Percentiles rank a stretch among this genome's conserved stretches.
Conservation (phyloP, 345 rosid species). For the Clausena lansium region DNA sequence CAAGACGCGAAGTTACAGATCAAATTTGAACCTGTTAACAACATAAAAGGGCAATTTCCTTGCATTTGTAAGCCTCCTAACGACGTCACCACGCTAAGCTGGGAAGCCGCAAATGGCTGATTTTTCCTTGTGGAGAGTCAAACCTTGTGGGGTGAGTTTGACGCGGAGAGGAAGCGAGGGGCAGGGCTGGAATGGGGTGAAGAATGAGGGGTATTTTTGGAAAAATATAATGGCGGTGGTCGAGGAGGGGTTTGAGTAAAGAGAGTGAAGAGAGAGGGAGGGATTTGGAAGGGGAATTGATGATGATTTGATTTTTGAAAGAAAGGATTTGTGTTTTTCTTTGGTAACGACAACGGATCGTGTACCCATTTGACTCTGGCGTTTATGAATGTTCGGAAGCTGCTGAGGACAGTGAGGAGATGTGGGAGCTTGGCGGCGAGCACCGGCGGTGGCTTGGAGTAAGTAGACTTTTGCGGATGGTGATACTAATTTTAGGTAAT, state of each 20-base stretch:
- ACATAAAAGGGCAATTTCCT: slow-evolving; percentile 48
- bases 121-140: slow-evolving; percentile 54
- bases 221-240: slow-evolving; percentile 39
- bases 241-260: slow-evolving; percentile 46
- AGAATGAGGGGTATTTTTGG: slow-evolving; percentile 46
- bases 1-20: slow-evolving; percentile 52
- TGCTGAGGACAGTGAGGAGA: slow-evolving; percentile 31
- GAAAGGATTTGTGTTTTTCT: slow-evolving; percentile 58
- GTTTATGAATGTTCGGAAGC: slow-evolving; percentile 48
- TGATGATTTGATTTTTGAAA: slow-evolving; percentile 56
- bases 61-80: slow-evolving; percentile 41
- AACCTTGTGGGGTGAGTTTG: slow-evolving; percentile 52
- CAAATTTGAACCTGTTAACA: slow-evolving; percentile 55
- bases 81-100: slow-evolving; percentile 25
- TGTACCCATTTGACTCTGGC: slow-evolving; percentile 72
- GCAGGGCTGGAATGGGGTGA: slow-evolving; percentile 61
- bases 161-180: slow-evolving; percentile 62
- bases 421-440: slow-evolving; percentile 20
- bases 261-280: slow-evolving; percentile 64
- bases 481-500: too few species aligned
- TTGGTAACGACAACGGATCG: slow-evolving; percentile 48
- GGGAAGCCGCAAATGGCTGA: slow-evolving; percentile 34
- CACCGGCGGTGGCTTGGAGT: background rate
- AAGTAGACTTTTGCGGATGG: background rate
- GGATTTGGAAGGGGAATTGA: slow-evolving; percentile 46